Evolutionary conservation across 2,329 filamentous ascomycete species (phyloP), one percentile per base, ranked within the genome.

Genomic region (Colletotrichum gigasporum): DNA sequence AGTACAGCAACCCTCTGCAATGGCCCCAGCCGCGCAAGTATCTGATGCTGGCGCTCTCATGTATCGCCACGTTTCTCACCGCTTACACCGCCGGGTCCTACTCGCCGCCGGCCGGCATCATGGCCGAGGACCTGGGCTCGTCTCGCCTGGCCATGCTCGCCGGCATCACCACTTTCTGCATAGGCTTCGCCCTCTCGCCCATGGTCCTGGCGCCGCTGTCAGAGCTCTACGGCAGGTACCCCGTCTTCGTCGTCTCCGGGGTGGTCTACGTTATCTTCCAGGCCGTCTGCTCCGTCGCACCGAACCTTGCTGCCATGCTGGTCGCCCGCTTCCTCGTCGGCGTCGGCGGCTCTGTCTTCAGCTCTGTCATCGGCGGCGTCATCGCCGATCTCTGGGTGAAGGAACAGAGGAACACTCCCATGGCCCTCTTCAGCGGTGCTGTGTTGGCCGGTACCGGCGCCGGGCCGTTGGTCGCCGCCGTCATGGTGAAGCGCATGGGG

Each of bases 301-400:
- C 83, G 0, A 86, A 86, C 2, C 87, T 92, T 67, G 86, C 86
- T 0, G 93, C 91, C 3, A 91, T 97, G 85, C 75, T 97, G 0
- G 78, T 94, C 2, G 86, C 89, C 0, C 87, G 94, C 1, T 91
- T 97, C 73, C 83, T 96, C 47, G 85, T 89, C 9, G 94, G 94
- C 1, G 87, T 89, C n/a, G 92, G 91, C 6, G 90, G 87, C 5
- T 93, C 90, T 50, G 89, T 84, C 0, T 97, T 96, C 73, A 93
- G 91, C 44, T 96, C 93, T 20, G 94, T 97, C 85, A 91, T 97
- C 0, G 94, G 94, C n/a, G 94, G 94, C 3, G 91, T 97, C 4
- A 90, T 97, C 39, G 91, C 91, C 52, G 94, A 97, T 72, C 86
- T 97, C 63, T 97, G 94, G 79, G 87, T 90, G 48, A 88, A 92